Base-by-base conservation (phyloP, 2,329 filamentous ascomycete genomes). In the Emmonsiellopsis sp. region DNA sequence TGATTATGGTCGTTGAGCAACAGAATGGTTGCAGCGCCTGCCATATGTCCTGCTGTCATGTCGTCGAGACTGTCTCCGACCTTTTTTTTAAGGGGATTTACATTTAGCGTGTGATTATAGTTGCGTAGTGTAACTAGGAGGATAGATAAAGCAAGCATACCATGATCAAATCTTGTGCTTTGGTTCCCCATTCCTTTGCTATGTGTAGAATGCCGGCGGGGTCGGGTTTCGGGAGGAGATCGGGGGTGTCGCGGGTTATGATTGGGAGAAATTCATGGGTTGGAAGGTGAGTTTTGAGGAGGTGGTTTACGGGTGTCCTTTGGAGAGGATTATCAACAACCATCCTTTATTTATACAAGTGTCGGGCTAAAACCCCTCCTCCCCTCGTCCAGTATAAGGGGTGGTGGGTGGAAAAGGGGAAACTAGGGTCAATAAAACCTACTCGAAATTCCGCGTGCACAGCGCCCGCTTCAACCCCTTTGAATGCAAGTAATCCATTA, bases 401-500 rank as follows among this genome's bases (percentile, higher is more conserved):
- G 40, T 48, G 11, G 32, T 11, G 16, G 53, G 37, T 7, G 51
- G 37, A 49, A 44, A 46, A 43, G 54, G 30, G 44, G 53, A 30
- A 55, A 45, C 5, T 3, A 5, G 20, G 20, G 20, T 26, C 20
- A 26, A 26, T 5, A 26, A 34, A 9, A 66, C 73, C 45, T 68
- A 79, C 75, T 92, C 88, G 65, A 96, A 97, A 74, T 98, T 97
- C 65, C 93, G 81, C 2, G 93, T 97, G 73, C 91, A 96, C 58
- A 97, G 90, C 13, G 82, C 92, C 70, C 94, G 93, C 61, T 76
- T 82, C 34, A 96, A 68, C 5, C 72, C 69, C 31, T 79, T 78
- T 6, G 71, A 65, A 49, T 93, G 84, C 15, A 97, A 82, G 67
- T 93, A 95, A 54, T 81, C 73, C 87, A 97, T 95, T 50, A 98